Conservation (phyloP, 2,329 filamentous ascomycete genomes). For the Claviceps monticola region DNA sequence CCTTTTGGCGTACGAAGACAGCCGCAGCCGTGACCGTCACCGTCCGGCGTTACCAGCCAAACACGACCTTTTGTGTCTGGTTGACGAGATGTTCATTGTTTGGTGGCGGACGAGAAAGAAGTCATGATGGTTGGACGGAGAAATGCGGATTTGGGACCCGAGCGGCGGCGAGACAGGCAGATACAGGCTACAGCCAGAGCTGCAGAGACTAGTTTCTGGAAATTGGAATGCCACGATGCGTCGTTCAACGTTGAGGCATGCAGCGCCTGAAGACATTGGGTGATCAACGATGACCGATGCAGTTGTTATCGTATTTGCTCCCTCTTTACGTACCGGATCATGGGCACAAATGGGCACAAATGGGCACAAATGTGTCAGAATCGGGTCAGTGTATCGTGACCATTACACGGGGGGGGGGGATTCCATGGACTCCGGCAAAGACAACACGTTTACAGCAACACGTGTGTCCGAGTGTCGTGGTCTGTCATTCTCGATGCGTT, state of each 20-base stretch:
- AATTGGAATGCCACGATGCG: conserved; percentile 2
- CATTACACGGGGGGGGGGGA: neutral
- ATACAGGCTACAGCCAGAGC: neutral
- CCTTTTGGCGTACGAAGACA: neutral
- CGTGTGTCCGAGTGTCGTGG: neutral
- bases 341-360: no score
- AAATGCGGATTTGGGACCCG: neutral
- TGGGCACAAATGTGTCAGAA: no score
- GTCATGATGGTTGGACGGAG: neutral
- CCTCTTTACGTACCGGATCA: no score
- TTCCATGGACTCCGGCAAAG: neutral
- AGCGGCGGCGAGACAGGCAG: conserved; percentile 3
- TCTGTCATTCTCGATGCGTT: neutral
- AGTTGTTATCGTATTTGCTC: no score
- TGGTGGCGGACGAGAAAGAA: neutral
- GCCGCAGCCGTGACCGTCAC: neutral
- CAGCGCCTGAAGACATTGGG: no score
- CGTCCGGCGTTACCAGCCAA: neutral
- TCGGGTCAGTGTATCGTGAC: neutral
- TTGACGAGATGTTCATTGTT: neutral
- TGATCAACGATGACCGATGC: no score
- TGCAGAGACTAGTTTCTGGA: neutral
- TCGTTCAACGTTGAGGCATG: neutral
- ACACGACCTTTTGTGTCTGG: neutral
- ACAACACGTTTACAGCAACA: neutral